Percentiles rank a stretch among this genome's conserved stretches.
phyloP scores from a whole-genome alignment of 352 stramenopile species.

The Globisporangium emineosum region DNA sequence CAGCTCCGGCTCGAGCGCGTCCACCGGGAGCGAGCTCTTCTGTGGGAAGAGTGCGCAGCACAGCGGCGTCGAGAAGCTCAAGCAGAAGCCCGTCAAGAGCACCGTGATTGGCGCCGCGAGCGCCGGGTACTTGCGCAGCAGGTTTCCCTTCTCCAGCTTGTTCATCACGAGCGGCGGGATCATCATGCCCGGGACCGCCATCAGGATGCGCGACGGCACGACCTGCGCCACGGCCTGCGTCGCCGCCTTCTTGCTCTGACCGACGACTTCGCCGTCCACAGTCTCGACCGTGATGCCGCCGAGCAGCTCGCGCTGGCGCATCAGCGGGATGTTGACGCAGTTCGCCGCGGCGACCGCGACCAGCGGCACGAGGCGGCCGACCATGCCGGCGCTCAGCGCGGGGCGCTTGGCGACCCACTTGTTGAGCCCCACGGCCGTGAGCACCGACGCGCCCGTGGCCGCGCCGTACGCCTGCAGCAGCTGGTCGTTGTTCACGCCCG shows the following conservation, averaged over 20 bases:
- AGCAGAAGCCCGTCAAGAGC: constrained; percentile 61
- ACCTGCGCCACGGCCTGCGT: constrained; percentile 79
- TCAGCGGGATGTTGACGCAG: constrained; percentile 89
- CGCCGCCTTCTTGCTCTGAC: constrained; percentile 68
- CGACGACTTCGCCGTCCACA: constrained; percentile 50
- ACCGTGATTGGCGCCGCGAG: constrained; percentile 71
- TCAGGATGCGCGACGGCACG: constrained; percentile 81
- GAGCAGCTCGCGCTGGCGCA: constrained; percentile 86
- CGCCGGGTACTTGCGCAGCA: constrained; percentile 61
- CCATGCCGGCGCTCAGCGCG: constrained; percentile 54
- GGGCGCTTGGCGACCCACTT: constrained; percentile 62
- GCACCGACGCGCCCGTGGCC: constrained; percentile 77
- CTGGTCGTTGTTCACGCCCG: constrained; percentile 74
- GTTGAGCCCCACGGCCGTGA: constrained; percentile 76
- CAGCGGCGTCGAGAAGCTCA: constrained; percentile 74
- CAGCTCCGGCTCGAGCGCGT: constrained; percentile 60
- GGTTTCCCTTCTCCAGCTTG: constrained; percentile 53
- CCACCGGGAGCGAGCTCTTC: constrained; percentile 56
- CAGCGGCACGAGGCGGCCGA: constrained; percentile 74
- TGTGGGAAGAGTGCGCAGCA: constrained; percentile 86
- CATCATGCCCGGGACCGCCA: constrained; percentile 85
- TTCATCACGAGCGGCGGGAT: constrained; percentile 86
- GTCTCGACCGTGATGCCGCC: constrained; percentile 81
- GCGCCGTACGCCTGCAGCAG: constrained; percentile 77
- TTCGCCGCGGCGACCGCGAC: constrained; percentile 84